phyloP scores from a whole-genome alignment of 441 rosid genomes.

The Brassica balearica region DNA sequence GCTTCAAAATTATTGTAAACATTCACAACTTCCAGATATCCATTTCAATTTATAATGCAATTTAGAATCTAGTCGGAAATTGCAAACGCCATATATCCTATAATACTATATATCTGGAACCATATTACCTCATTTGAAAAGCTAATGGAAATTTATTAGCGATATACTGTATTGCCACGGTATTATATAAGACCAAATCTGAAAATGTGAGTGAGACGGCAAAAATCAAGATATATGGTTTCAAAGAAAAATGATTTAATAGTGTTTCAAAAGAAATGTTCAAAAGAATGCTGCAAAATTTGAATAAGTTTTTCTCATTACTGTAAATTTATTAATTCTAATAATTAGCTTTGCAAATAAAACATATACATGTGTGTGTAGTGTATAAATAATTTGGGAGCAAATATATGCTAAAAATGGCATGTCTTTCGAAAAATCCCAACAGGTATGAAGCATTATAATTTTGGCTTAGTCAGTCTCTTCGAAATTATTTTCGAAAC shows the following conservation, averaged over 20 bases:
- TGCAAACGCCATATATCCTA: not conserved
- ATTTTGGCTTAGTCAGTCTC: not conserved
- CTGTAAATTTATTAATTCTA: not conserved
- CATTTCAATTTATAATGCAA: not conserved
- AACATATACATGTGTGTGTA: not conserved
- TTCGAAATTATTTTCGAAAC: not conserved
- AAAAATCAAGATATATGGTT: not conserved
- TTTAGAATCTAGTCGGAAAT: not conserved
- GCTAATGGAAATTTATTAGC: not conserved
- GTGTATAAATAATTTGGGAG: not conserved
- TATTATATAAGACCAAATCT: not conserved
- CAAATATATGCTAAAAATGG: not conserved
- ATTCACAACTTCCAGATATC: not conserved
- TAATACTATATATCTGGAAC: not conserved
- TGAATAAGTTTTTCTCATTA: not conserved
- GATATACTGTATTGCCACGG: not conserved
- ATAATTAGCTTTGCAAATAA: not conserved
- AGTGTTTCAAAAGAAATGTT: not conserved
- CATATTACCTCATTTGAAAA: not conserved
- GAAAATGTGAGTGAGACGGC: not conserved
- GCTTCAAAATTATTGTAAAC: not conserved
- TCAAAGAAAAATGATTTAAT: no score
- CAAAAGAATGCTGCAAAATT: not conserved
- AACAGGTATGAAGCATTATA: not conserved
- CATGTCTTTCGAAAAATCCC: not conserved